Evolutionary conservation across 306 rosid species (phyloP).

Genomic region (Quercus aquifolioides): DNA sequence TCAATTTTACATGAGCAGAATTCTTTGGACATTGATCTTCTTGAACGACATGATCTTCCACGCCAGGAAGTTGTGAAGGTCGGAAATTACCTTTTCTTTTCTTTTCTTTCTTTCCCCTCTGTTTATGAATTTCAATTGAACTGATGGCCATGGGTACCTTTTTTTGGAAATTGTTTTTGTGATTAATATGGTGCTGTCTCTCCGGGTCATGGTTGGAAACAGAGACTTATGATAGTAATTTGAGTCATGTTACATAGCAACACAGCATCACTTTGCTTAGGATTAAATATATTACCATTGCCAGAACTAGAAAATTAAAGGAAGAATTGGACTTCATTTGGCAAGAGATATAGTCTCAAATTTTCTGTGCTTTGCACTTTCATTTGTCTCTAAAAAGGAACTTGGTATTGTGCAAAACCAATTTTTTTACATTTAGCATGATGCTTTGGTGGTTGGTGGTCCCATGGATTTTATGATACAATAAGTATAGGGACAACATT

Average conservation of each 20-base stretch:
- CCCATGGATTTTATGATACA: background rate
- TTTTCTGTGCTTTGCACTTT: background rate
- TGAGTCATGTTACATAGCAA: background rate
- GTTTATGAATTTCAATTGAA: background rate
- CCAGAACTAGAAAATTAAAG: background rate
- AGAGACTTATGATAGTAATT: background rate
- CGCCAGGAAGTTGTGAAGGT: constrained; percentile 68
- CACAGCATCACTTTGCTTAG: background rate
- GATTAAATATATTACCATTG: background rate
- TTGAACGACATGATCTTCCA: constrained; percentile 54
- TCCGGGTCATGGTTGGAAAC: background rate
- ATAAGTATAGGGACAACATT: no score
- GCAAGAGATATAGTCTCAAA: no score
- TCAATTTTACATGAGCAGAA: constrained; percentile 32
- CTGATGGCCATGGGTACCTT: background rate
- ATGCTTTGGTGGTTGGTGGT: background rate
- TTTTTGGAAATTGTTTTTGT: background rate
- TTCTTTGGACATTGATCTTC: constrained; percentile 31
- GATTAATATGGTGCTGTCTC: background rate
- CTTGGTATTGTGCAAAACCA: background rate
- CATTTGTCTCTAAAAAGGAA: background rate
- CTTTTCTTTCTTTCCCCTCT: background rate
- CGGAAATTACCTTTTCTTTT: background rate
- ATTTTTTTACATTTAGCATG: background rate
- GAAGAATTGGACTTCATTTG: background rate